Evolutionary conservation across 345 rosid genomes (phyloP), one percentile per base, ranked within the genome.

Genomic region (Eucalyptus lansdowneana): DNA sequence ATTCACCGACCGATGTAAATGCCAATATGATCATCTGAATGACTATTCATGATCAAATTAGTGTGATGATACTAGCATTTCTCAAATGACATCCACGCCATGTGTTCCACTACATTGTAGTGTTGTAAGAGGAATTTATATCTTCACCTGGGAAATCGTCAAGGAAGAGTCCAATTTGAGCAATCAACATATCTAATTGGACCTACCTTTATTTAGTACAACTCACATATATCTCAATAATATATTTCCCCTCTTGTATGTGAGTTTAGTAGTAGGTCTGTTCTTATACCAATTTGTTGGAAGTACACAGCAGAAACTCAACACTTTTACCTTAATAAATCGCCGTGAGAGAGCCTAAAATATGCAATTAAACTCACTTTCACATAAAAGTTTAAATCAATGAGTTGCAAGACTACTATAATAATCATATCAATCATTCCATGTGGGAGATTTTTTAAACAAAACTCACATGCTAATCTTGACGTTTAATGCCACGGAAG

Each of bases 381-480:
- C 0, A 2, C 3, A 0, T 2, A 9, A 31, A 67, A 31, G 40
- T 31, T 31, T 31, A 31, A 3, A 5, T 31, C 4, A 16, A 67
- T 31, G 11, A 67, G 6, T 9, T 67, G 34, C 4, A 1, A 16
- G 80, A 19, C 11, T n/a, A 67, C 42, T 67, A 2, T 7, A 67
- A 67, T 67, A 54, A 21, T 21, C 58, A 67, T 67, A 31, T 31
- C 11, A 31, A 72, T 34, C 17, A 37, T 37, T 10, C 13, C 2
- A 34, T 11, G 2, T 5, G 8, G 4, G 45, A 72, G 7, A 51
- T n/a, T 34, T 69, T 69, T 65, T 17, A n/a, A 65, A 14, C 76
- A 14, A 8, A 65, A 65, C 37, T n/a, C 76, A 65, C 37, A n/a
- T 17, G 6, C 34, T 9, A n/a, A 14, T 65, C 40, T 65, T 9